Evolutionary conservation across 2,329 filamentous ascomycete species (phyloP), one percentile per base, ranked within the genome.

Genomic region (Alternaria triticimaculans): DNA sequence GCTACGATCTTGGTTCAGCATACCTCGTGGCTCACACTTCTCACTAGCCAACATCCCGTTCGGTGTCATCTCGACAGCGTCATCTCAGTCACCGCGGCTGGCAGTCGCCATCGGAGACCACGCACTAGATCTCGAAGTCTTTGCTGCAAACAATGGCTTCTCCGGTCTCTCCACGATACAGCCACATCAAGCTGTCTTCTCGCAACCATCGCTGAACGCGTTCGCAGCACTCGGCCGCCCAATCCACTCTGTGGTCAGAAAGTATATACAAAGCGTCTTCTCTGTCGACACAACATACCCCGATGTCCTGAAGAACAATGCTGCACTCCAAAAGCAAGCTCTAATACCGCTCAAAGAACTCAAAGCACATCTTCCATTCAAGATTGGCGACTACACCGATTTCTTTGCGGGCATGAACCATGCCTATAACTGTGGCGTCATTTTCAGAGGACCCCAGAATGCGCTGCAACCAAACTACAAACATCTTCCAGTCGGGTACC

Each of bases 371-470:
- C 75, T 95, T 8, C 92, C 92, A 3, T 89, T 96, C 87, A 84
- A 85, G 58, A 93, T 95, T 70, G 90, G 91, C 25, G 92, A 95
- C 78, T 96, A 95, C 78, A 93, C 92, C 2, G 92, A 96, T 79
- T 96, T 96, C 82, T 96, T 93, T 75, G 92, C 90, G 10, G 92
- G 92, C 14, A 82, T 90, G 67, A 90, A 94, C 76, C 92, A 96
- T 80, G 92, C 92, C 18, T 90, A 88, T 81, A 90, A 90, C 62
- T 86, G 90, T 15, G 92, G 91, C 5, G 84, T 86, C 11, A 84
- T 95, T 65, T 93, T 95, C 81, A 87, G 92, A 46, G 92, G 91
- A 0, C 86, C 89, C 0, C 84, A 87, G 45, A 90, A 92, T 71
- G 92, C 92, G 0, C 83, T 96, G 23, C 90, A 94, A 77, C 90